These are phyloP conservation scores for Ceratobasidium sp. DNA, from an alignment of 1,284 basidiomycete species.

Conservation along the genomic window DNA sequence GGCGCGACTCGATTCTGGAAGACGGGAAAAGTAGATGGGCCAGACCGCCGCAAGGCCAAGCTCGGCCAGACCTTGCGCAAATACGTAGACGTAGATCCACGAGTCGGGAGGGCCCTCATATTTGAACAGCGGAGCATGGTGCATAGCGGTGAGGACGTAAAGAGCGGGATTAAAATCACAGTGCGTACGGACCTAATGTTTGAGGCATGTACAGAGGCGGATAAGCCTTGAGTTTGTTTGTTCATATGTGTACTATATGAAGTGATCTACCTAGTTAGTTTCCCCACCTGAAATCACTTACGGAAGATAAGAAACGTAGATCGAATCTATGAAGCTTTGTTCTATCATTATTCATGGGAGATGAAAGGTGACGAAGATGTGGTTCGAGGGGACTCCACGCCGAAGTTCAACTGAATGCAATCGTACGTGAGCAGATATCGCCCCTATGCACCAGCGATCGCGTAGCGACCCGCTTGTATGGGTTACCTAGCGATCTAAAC, in stretches of 20 bases:
- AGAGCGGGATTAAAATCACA: conserved; percentile 40
- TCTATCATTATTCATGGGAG: conserved; percentile 11
- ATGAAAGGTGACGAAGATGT: conserved; percentile 6
- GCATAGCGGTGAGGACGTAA: conserved; percentile 45
- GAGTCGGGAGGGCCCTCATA: conserved; percentile 45
- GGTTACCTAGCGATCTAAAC: not conserved
- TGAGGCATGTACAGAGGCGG: conserved; percentile 10
- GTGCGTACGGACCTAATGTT: conserved; percentile 43
- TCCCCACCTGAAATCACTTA: conserved; percentile 17
- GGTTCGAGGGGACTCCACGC: conserved; percentile 10
- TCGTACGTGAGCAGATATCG: not conserved
- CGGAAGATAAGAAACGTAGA: conserved; percentile 19
- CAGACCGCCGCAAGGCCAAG: conserved; percentile 17
- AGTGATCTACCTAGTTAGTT: conserved; percentile 22
- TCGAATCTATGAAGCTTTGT: conserved; percentile 13
- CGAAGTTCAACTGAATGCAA: conserved; percentile 6
- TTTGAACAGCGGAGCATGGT: conserved; percentile 46
- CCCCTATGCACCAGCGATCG: conserved; percentile 7
- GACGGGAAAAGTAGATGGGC: conserved; percentile 6
- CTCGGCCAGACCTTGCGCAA: conserved; percentile 22
- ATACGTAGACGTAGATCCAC: conserved; percentile 44
- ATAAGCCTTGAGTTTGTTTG: not conserved
- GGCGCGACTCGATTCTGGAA: conserved; percentile 45
- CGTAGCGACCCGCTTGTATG: conserved; percentile 7
- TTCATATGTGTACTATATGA: conserved; percentile 6